Conservation (phyloP, 306 rosid genomes). For the Acacia acuminata region DNA sequence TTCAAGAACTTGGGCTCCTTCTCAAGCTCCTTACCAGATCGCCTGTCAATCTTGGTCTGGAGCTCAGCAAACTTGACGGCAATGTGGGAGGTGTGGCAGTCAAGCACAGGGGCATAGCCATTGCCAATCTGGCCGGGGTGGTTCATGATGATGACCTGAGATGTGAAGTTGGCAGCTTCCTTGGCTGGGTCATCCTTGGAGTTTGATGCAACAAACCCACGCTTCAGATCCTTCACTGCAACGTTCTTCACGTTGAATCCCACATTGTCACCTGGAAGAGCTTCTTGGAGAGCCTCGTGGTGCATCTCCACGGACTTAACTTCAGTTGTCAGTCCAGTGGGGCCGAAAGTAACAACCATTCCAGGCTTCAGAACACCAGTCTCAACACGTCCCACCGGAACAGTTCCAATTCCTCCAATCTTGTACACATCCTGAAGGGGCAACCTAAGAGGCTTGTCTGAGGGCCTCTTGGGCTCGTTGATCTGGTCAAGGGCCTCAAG, state of each 20-base stretch:
- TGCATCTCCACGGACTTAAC: slow-evolving; percentile 55
- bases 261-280: slow-evolving; percentile 48
- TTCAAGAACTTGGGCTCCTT: slow-evolving; percentile 54
- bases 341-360: slow-evolving; percentile 42
- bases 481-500: slow-evolving; percentile 84
- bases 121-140: slow-evolving; percentile 95
- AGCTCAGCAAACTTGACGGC: slow-evolving; percentile 55
- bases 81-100: slow-evolving; percentile 70
- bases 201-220: slow-evolving; percentile 89
- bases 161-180: slow-evolving; percentile 84
- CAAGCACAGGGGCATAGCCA: slow-evolving; percentile 91
- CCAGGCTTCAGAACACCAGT: slow-evolving; percentile 41
- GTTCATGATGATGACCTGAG: slow-evolving; percentile 92
- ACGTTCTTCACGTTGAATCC: slow-evolving; percentile 95
- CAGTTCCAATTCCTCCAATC: slow-evolving; percentile 97
- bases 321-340: slow-evolving; percentile 47
- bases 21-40: slow-evolving; percentile 51
- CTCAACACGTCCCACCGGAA: slow-evolving; percentile 94
- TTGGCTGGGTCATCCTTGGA: slow-evolving; percentile 97
- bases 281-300: slow-evolving; percentile 41
- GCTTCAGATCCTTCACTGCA: slow-evolving; percentile 94
- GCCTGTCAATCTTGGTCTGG: slow-evolving; percentile 53
- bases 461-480: slow-evolving; percentile 81
- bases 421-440: slow-evolving; percentile 98
- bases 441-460: slow-evolving; percentile 85